phyloP scores from a whole-genome alignment of 305 asterid genomes.

The Fraxinus baroniana region DNA sequence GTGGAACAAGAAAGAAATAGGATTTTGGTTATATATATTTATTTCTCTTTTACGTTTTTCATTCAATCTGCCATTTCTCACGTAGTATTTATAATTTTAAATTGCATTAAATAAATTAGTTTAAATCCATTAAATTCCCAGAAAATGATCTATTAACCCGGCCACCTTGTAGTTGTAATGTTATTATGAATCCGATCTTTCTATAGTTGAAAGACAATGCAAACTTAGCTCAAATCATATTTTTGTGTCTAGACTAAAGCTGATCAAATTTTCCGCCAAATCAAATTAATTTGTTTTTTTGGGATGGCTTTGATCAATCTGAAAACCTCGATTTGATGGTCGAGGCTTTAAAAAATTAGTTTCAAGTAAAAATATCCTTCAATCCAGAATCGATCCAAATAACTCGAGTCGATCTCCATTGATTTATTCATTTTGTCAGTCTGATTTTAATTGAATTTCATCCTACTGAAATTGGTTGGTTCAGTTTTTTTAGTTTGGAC shows the following conservation, averaged over 20 bases:
- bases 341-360: background rate
- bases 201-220: background rate
- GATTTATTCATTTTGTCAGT: background rate
- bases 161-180: background rate
- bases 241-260: background rate
- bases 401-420: background rate
- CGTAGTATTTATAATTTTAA: background rate
- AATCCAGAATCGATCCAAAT: background rate
- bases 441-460: background rate
- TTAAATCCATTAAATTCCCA: background rate
- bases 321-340: background rate
- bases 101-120: no score
- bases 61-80: background rate
- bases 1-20: background rate
- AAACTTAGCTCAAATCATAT: background rate
- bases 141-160: no score
- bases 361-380: background rate
- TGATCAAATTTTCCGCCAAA: background rate
- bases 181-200: background rate
- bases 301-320: background rate
- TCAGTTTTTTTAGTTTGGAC: background rate
- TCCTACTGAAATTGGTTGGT: background rate
- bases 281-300: background rate
- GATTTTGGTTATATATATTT: background rate
- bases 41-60: background rate